Base-by-base conservation (phyloP, 768 basidiomycete genomes). In the Mycena vitilis region DNA sequence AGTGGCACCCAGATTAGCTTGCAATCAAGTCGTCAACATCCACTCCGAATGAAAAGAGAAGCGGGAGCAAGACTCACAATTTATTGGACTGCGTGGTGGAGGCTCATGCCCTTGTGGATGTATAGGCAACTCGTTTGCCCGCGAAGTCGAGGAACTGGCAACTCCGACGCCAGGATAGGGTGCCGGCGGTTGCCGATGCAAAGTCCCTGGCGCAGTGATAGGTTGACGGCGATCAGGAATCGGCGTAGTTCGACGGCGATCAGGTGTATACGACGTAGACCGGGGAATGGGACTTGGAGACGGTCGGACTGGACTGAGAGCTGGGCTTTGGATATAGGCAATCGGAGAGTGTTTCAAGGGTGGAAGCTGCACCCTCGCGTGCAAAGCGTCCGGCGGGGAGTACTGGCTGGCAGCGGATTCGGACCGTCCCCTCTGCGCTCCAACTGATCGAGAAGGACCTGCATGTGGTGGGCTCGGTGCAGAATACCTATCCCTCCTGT, bases 1-100 rank as follows among this genome's bases (percentile, higher is more conserved):
- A 20, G 63, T 65, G 22, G 68, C 68, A 16, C 68, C 68, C 25
- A 63, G 66, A 58, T 63, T 56, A n/a, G 67, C 67, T 69, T 18
- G 34, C 58, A 61, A 38, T 60, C 1, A 59, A 16, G 23, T 7
- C 6, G 44, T 68, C 11, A 45, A 52, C 23, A 49, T 51, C 30
- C n/a, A 10, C 18, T 23, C 11, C 18, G 20, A 5, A 30, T 13
- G 51, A 52, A 30, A 2, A 9, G 13, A 34, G 11, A 22, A 25
- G 7, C 22, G 2, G 37, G 8, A 11, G 15, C 40, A 40, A 22
- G 10, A 42, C 68, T 51, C 40, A 69, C 63, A 48, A 65, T 65
- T 61, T 44, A 36, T 20, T 40, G 68, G 58, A 13, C 48, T 15
- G 9, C 18, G n/a, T 1, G 58, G 25, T 34, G 59, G 5, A 38